phyloP scores from a whole-genome alignment of 306 rosid species.

The Boehmeria nivea region DNA sequence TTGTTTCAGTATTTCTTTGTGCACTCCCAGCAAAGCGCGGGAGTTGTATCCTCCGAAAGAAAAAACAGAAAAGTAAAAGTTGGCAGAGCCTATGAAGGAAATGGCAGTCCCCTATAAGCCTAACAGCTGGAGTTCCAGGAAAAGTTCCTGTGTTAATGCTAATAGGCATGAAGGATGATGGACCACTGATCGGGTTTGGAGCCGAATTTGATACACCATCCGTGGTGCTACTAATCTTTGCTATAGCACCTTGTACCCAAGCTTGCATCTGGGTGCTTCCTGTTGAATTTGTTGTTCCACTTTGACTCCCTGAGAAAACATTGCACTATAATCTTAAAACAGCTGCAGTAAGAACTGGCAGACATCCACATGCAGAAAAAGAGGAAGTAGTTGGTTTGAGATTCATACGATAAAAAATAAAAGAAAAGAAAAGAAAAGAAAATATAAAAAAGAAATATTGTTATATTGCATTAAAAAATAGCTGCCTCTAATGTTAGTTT shows the following conservation, averaged over 20 bases:
- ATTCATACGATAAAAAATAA: too few relatives aligned
- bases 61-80: slow-evolving; percentile 91
- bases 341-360: too few relatives aligned
- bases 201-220: slow-evolving; percentile 78
- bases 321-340: neutral
- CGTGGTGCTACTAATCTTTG: slow-evolving; percentile 79
- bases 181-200: slow-evolving; percentile 87
- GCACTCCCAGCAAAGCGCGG: slow-evolving; percentile 65
- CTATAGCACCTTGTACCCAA: slow-evolving; percentile 98
- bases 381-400: neutral
- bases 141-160: slow-evolving; percentile 98
- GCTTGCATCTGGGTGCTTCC: slow-evolving; percentile 94
- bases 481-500: too few relatives aligned
- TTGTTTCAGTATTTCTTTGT: slow-evolving; percentile 69
- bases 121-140: slow-evolving; percentile 99
- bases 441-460: too few relatives aligned
- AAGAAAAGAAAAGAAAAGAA: too few relatives aligned
- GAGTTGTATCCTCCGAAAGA: slow-evolving; percentile 83
- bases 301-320: slow-evolving; percentile 68
- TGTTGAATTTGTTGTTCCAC: slow-evolving; percentile 59
- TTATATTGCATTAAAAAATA: too few relatives aligned
- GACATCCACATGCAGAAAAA: too few relatives aligned
- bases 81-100: slow-evolving; percentile 96
- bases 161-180: slow-evolving; percentile 91
- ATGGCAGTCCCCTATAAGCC: slow-evolving; percentile 98